Conservation (phyloP, 2,329 filamentous ascomycete genomes). For the Fusarium concolor region DNA sequence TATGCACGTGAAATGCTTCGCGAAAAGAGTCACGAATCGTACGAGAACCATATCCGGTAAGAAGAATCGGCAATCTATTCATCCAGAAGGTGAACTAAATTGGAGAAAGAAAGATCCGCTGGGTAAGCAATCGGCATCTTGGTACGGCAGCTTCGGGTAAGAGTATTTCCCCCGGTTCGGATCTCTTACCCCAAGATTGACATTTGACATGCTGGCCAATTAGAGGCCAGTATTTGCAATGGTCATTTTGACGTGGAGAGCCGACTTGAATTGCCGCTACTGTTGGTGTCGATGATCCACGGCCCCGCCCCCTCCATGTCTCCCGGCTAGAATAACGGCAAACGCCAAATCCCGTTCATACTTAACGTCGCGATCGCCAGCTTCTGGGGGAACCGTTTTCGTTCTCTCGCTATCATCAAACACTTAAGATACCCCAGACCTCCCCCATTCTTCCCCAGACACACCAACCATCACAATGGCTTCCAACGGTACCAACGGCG, state of each 20-base stretch:
- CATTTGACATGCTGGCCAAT: background rate
- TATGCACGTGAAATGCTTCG: background rate
- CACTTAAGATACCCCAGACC: conserved; percentile 12
- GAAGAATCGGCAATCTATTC: conserved; percentile 25
- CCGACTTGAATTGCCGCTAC: conserved; percentile 39
- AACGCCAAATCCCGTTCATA: conserved; percentile 9
- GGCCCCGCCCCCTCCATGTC: conserved; percentile 36
- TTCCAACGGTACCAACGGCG: conserved; percentile 36
- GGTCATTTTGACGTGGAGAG: conserved; percentile 29
- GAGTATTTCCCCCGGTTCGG: conserved; percentile 29
- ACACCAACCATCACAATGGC: conserved; percentile 36
- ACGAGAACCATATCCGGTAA: conserved; percentile 23
- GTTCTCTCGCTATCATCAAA: background rate
- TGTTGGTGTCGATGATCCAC: conserved; percentile 19
- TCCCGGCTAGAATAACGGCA: conserved; percentile 36
- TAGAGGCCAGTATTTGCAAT: conserved; percentile 18
- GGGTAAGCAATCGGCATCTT: conserved; percentile 18
- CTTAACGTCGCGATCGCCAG: conserved; percentile 19
- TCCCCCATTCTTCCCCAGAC: too few relatives aligned
- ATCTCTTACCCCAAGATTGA: conserved; percentile 21
- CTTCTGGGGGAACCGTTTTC: background rate
- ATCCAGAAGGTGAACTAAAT: conserved; percentile 4
- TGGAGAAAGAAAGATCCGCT: conserved; percentile 38
- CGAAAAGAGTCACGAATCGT: conserved; percentile 11
- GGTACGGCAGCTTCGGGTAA: conserved; percentile 31